Conservation (phyloP, 2,329 filamentous ascomycete genomes). For the Trichoderma atroviride region DNA sequence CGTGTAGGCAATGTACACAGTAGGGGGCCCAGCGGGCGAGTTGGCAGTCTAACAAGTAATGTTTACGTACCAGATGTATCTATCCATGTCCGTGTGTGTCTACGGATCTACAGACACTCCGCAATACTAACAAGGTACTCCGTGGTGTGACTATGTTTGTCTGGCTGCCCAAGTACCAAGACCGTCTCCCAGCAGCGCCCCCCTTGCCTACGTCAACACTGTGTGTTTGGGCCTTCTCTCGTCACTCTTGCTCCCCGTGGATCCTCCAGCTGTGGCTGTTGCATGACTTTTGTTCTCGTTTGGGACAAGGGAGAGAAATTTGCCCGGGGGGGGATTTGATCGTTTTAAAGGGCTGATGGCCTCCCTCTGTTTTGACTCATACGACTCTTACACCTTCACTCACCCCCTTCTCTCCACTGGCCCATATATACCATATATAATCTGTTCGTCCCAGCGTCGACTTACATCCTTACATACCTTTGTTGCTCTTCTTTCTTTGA, state of each 20-base stretch:
- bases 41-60: background rate
- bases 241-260: constrained; percentile 19
- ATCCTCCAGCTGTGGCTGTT: constrained; percentile 25
- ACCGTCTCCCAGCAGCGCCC: background rate
- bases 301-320: constrained; percentile 13
- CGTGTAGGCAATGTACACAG: background rate
- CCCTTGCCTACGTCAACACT: constrained; percentile 24
- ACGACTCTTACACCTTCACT: background rate
- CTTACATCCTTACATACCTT: constrained; percentile 8
- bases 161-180: background rate
- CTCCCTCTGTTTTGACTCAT: constrained; percentile 14
- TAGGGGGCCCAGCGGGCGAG: background rate
- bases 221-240: constrained; percentile 9
- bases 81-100: background rate
- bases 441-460: constrained; percentile 5
- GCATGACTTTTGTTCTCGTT: constrained; percentile 15
- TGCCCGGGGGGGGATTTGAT: background rate
- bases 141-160: background rate
- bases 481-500: background rate
- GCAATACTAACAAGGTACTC: background rate
- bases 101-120: background rate
- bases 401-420: constrained; percentile 7
- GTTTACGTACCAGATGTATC: constrained; percentile 3
- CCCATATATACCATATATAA: constrained; percentile 6
- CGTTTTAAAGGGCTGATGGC: constrained; percentile 15